phyloP scores from a whole-genome alignment of 805 yeast genomes.

The Ogataea sp. region DNA sequence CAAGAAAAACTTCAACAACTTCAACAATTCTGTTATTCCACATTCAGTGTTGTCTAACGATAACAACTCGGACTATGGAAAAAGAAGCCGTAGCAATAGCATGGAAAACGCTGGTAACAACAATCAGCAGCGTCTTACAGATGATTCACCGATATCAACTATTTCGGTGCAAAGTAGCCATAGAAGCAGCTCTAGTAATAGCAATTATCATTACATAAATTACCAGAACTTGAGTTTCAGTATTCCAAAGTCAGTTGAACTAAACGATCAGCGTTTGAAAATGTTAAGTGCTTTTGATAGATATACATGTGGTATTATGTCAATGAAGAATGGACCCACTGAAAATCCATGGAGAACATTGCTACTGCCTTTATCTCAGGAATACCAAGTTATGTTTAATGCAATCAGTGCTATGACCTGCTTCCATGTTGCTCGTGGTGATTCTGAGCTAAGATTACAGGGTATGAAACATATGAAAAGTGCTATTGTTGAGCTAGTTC shows the following conservation, averaged over 20 bases:
- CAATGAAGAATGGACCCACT: conserved; percentile 53
- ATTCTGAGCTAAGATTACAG: conserved; percentile 33
- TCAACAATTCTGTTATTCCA: conserved; percentile 2
- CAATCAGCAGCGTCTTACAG: no score
- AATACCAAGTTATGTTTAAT: conserved; percentile 49
- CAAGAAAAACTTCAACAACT: conserved; percentile 1
- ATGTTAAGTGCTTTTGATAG: conserved; percentile 32
- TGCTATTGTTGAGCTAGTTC: conserved; percentile 51
- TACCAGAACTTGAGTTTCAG: conserved; percentile 1
- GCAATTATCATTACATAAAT: conserved; percentile 9
- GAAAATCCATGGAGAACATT: conserved; percentile 64
- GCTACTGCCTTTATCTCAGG: conserved; percentile 47
- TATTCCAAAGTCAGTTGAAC: conserved; percentile 16
- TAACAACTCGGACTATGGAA: background rate
- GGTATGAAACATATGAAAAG: conserved; percentile 53
- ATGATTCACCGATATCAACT: background rate
- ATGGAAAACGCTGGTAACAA: background rate
- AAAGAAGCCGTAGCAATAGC: background rate
- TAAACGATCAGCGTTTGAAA: conserved; percentile 20
- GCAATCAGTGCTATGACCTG: conserved; percentile 62
- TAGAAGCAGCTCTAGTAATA: background rate
- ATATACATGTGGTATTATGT: conserved; percentile 46
- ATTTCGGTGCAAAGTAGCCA: background rate
- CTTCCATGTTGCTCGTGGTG: conserved; percentile 46
- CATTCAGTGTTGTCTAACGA: background rate